Evolutionary conservation across 768 basidiomycete genomes (phyloP).

Genomic region (Royoungia palumana): DNA sequence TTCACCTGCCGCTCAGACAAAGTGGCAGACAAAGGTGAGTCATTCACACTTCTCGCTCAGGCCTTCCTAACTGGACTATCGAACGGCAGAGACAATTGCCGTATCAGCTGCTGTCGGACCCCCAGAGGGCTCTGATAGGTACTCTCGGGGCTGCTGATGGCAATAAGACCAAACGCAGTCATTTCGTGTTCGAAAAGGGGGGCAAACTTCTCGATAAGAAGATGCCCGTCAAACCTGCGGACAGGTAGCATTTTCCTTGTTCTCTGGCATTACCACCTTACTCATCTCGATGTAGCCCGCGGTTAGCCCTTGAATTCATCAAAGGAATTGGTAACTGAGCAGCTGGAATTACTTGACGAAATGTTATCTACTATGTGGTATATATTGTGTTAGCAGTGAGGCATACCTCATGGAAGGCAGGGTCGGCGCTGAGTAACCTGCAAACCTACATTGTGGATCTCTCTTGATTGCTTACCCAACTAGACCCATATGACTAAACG

Average conservation of each 20-base stretch:
- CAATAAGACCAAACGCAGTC: conserved; percentile 85
- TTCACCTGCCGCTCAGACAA: conserved; percentile 65
- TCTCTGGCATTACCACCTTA: conserved; percentile 1
- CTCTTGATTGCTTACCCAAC: too few relatives aligned
- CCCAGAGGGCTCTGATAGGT: conserved; percentile 72
- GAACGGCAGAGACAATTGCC: conserved; percentile 71
- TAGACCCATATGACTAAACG: too few relatives aligned
- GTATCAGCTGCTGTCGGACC: conserved; percentile 86
- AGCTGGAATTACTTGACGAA: not conserved
- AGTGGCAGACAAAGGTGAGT: conserved; percentile 83
- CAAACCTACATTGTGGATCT: too few relatives aligned
- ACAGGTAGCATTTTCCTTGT: conserved; percentile 51
- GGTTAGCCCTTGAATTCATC: conserved; percentile 66
- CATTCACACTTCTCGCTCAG: not conserved
- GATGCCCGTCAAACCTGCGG: conserved; percentile 80
- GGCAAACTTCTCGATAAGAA: conserved; percentile 85
- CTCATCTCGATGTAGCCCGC: conserved; percentile 41
- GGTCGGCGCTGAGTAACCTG: too few relatives aligned
- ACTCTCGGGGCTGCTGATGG: conserved; percentile 78
- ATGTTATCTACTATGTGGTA: conserved; percentile 1
- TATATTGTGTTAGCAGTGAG: too few relatives aligned
- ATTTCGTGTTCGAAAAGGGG: conserved; percentile 91
- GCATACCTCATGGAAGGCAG: too few relatives aligned
- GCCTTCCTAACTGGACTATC: conserved; percentile 4
- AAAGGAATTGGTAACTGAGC: conserved; percentile 36